Base-by-base conservation (phyloP, 345 rosid species). In the Acer saccharum region DNA sequence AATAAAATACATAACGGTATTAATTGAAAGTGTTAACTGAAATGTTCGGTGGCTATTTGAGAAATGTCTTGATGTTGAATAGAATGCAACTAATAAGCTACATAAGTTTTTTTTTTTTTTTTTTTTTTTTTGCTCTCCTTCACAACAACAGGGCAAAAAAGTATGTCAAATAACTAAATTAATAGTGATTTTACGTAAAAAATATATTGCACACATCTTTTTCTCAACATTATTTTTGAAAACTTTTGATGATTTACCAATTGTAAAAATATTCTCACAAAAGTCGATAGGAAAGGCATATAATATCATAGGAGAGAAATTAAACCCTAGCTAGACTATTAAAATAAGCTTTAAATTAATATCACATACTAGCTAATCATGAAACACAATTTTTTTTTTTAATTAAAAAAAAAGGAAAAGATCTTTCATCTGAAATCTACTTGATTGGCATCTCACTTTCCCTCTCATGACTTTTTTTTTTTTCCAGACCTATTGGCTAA, bases 281-380 rank as follows among this genome's bases (percentile, higher is more conserved):
- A 63, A 44, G 69, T 74, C 64, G 1, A 64, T 63, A 74, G 69
- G 29, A 4, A 11, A 17, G 60, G 69, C 69, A 48, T 29, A 41
- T 73, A 35, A 32, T 32, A 32, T 32, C 39, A 35, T 35, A 35
- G 39, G 23, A 27, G 62, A 46, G 21, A 32, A 64, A 21, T 35
- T 35, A 57, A 57, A 57, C 62, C 62, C 62, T 57, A 18, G 1
- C 62, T 57, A 18, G 7, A 57, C 6, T 7, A 62, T 61, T 35
- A 41, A 52, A 71, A 57, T n/a, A 73, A 69, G 65, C 63, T 64
- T 69, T 35, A 35, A 52, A 54, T 57, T 55, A 50, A 73, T 58
- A 77, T 46, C 65, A 77, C 72, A 69, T 35, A 35, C 39, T 35
- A 18, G 71, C 58, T 71, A 70, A 78, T 78, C 71, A 78, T 78